Conservation (phyloP, 148 eudicot species). For the Spergularia bocconei region DNA sequence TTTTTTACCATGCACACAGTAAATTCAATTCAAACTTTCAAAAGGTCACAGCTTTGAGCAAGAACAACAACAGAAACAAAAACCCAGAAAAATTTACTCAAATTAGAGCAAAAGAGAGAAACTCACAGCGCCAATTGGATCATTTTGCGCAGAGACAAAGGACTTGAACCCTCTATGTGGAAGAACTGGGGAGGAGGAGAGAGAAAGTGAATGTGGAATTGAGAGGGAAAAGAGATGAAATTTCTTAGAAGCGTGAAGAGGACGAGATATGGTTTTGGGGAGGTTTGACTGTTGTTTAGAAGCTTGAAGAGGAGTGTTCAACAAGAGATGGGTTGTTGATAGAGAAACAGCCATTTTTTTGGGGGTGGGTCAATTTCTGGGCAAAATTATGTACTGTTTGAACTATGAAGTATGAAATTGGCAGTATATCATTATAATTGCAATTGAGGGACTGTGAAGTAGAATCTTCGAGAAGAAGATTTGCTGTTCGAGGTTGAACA, state of each 20-base stretch:
- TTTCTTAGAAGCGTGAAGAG: conserved; percentile 8
- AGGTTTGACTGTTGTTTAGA: conserved; percentile 16
- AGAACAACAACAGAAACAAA: not conserved
- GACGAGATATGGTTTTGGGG: conserved; percentile 10
- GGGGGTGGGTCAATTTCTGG: not conserved
- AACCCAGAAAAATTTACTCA: not conserved
- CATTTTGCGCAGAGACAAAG: conserved; percentile 18
- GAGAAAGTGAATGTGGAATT: not conserved
- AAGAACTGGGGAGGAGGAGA: conserved; percentile 12
- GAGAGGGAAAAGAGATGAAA: conserved; percentile 3
- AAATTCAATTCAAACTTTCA: not conserved
- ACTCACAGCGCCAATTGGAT: conserved; percentile 18
- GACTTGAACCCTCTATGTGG: conserved; percentile 4
- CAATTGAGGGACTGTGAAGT: not conserved
- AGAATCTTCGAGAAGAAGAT: conserved; percentile 5
- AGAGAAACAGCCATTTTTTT: conserved; percentile 31
- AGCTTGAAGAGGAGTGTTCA: conserved; percentile 17
- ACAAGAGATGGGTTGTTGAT: conserved; percentile 18
- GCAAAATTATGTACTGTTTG: not conserved
- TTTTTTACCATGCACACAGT: not conserved
- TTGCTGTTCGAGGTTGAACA: not conserved
- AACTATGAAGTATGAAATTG: conserved; percentile 4
- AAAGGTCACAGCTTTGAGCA: conserved; percentile 4
- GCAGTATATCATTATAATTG: not conserved
- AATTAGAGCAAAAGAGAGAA: not conserved